These are phyloP conservation scores for Colletotrichum orchidophilum DNA, from an alignment of 2,329 filamentous ascomycete species.

Conservation along the genomic window DNA sequence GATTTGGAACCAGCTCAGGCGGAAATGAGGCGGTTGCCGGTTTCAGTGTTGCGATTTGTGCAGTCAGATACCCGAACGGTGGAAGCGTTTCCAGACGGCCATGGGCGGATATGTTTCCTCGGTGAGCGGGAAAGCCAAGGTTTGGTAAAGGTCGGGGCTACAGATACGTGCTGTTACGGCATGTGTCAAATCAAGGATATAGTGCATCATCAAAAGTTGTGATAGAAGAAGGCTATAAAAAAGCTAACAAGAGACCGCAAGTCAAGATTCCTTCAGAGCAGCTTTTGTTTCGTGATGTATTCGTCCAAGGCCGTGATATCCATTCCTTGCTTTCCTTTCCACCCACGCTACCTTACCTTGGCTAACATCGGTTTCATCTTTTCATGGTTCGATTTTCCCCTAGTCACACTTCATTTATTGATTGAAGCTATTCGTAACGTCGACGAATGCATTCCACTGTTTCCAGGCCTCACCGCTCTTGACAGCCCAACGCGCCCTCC, in stretches of 20 bases:
- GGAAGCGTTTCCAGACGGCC: not conserved
- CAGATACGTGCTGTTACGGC: not conserved
- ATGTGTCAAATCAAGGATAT: constrained; percentile 11
- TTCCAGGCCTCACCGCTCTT: constrained; percentile 86
- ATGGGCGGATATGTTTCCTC: not conserved
- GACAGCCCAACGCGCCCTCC: constrained; percentile 88
- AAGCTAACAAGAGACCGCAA: constrained; percentile 29
- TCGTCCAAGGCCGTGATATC: constrained; percentile 10
- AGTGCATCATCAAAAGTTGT: constrained; percentile 31
- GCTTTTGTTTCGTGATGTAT: not conserved
- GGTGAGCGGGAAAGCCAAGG: constrained; percentile 2
- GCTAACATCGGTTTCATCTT: not conserved
- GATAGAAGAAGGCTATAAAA: constrained; percentile 30
- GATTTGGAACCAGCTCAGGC: not conserved
- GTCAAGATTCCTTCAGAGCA: constrained; percentile 9
- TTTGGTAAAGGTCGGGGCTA: constrained; percentile 1
- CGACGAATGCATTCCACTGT: constrained; percentile 85
- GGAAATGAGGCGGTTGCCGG: not conserved
- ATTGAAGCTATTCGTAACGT: constrained; percentile 73
- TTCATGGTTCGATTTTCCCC: not conserved
- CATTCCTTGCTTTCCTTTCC: not conserved
- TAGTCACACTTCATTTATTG: not conserved
- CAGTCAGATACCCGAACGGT: constrained; percentile 4
- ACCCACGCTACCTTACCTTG: no score
- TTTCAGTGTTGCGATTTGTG: not conserved